A percentile compares a stretch with the other conserved stretches of the same genome.
Evolutionary conservation across 805 yeast species (phyloP).

Genomic region (Starmera dryadoides): DNA sequence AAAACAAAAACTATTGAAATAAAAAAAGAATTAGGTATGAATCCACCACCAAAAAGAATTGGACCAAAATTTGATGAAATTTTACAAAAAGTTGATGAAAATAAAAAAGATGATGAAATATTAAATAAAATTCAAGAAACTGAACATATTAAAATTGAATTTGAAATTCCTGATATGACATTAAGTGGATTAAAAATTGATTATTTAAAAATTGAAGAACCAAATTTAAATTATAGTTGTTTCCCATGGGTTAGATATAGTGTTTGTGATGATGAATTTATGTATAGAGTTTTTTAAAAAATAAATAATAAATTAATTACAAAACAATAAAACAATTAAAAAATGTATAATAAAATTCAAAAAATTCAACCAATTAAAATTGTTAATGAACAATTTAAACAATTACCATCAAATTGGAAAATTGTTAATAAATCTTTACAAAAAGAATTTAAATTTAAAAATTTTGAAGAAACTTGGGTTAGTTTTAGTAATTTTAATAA

Average conservation of each 20-base stretch:
- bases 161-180: constrained; percentile 57
- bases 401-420: constrained; percentile 17
- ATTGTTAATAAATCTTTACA: constrained; percentile 13
- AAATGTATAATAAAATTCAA: constrained; percentile 32
- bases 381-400: constrained; percentile 1
- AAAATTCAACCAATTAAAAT: constrained; percentile 24
- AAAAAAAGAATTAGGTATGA: constrained; percentile 17
- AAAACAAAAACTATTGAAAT: constrained; percentile 18
- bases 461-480: constrained; percentile 60
- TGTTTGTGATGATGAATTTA: constrained; percentile 32
- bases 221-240: constrained; percentile 49
- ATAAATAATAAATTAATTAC: neutral
- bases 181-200: constrained; percentile 63
- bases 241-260: constrained; percentile 76
- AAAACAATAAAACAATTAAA: neutral
- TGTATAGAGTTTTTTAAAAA: constrained; percentile 16
- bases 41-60: constrained; percentile 18
- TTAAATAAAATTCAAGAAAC: constrained; percentile 5
- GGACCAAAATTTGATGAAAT: constrained; percentile 17
- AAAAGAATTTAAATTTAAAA: constrained; percentile 34
- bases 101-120: constrained; percentile 20
- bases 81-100: constrained; percentile 8
- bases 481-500: neutral
- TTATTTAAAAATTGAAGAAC: constrained; percentile 58
- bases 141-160: constrained; percentile 40